phyloP scores from a whole-genome alignment of 306 rosid species.

The Fragaria iinumae region DNA sequence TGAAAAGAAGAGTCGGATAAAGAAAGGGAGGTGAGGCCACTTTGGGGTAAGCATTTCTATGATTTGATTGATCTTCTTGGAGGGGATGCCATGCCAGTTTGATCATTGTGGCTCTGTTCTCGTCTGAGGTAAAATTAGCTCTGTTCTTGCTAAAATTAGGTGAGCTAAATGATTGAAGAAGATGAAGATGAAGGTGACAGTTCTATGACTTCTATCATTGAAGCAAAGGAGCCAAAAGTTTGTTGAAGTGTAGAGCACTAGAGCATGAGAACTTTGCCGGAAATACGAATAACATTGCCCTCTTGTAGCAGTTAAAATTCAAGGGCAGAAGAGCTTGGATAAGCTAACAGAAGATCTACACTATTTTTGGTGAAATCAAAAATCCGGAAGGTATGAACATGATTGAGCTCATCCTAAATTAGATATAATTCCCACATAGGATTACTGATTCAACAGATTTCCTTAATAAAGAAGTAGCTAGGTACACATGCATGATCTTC shows the following conservation, averaged over 20 bases:
- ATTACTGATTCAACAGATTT: background rate
- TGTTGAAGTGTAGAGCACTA: background rate
- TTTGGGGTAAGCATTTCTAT: background rate
- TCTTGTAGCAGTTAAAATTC: background rate
- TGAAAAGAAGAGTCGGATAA: background rate
- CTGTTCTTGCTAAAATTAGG: background rate
- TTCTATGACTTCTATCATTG: background rate
- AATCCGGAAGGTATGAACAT: background rate
- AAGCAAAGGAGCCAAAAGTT: background rate
- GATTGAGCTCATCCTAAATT: background rate
- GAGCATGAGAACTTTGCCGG: background rate
- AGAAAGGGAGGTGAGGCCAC: slow-evolving; percentile 12
- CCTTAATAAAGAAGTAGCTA: background rate
- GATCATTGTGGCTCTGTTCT: background rate
- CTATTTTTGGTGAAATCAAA: background rate
- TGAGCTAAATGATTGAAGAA: background rate
- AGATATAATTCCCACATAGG: background rate
- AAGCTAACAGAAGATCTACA: background rate
- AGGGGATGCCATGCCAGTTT: background rate
- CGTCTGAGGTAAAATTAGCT: background rate
- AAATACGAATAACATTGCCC: background rate
- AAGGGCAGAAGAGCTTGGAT: background rate
- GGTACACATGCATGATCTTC: background rate
- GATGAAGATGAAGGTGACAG: background rate
- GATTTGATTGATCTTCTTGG: slow-evolving; percentile 8